Evolutionary conservation across 192 early-diverging fungal species (phyloP).

Genomic region (Mortierella antarctica): DNA sequence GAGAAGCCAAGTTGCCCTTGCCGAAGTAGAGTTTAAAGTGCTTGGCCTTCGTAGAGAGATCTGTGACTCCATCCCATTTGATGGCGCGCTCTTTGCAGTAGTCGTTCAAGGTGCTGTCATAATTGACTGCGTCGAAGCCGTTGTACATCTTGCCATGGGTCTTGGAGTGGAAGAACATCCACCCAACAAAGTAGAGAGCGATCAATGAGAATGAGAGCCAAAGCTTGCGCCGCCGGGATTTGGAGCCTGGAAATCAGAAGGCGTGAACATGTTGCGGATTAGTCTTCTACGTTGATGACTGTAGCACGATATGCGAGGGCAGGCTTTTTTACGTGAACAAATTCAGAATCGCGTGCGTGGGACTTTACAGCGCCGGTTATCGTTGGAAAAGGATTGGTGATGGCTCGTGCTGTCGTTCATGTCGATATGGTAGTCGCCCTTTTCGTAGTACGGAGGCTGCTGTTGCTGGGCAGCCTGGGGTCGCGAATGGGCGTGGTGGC

Average conservation of each 20-base stretch:
- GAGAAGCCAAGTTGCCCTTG: neutral
- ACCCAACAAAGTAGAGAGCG: neutral
- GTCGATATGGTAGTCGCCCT: constrained; percentile 8
- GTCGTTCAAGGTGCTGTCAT: neutral
- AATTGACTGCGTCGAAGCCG: neutral
- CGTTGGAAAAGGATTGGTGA: neutral
- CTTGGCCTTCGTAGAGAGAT: constrained; percentile 6
- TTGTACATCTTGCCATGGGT: neutral
- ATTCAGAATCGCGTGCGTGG: neutral
- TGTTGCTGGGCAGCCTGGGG: neutral
- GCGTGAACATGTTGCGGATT: neutral
- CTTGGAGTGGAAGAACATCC: neutral
- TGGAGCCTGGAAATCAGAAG: neutral
- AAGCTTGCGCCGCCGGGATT: neutral
- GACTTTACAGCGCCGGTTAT: too few relatives aligned
- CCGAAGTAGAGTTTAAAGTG: constrained; percentile 23
- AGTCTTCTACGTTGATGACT: too few relatives aligned
- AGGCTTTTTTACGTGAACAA: neutral
- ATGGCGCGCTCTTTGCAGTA: neutral
- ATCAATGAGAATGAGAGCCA: neutral
- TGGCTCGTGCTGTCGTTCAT: constrained; percentile 1
- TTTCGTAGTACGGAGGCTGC: neutral
- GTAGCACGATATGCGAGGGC: neutral
- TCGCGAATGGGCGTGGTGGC: constrained; percentile 19
- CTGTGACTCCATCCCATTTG: constrained; percentile 17